These are phyloP conservation scores for Fomitopsis pinicola DNA, from an alignment of 1,284 basidiomycete species.

Conservation along the genomic window DNA sequence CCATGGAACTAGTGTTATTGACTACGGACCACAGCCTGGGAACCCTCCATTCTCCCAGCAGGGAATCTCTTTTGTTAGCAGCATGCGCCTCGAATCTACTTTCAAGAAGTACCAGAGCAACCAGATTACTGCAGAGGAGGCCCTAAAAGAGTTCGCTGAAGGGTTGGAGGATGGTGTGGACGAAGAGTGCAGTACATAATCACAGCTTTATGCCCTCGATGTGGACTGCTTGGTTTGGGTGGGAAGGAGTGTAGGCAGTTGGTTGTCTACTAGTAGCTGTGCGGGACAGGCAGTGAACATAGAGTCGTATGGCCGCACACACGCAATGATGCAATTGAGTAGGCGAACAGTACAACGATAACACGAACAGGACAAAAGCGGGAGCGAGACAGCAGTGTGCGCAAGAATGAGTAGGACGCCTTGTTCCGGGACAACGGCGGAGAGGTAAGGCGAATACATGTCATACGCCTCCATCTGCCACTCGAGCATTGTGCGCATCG, in stretches of 20 bases:
- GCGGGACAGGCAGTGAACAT: too few species aligned
- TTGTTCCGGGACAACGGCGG: slow-evolving; percentile 21
- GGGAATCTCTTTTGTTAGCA: background rate
- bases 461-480: slow-evolving; percentile 19
- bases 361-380: too few species aligned
- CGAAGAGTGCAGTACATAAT: too few species aligned
- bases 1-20: background rate
- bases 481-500: slow-evolving; percentile 73
- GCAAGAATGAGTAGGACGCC: slow-evolving; percentile 18
- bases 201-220: too few species aligned
- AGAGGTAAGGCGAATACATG: slow-evolving; percentile 20
- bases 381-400: too few species aligned
- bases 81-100: background rate
- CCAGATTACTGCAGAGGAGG: background rate
- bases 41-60: background rate
- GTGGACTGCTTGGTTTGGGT: too few species aligned
- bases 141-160: background rate
- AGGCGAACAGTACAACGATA: too few species aligned
- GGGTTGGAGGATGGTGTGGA: background rate
- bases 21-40: background rate
- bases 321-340: too few species aligned
- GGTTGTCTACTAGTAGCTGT: too few species aligned
- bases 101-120: background rate
- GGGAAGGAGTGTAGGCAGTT: too few species aligned
- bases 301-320: too few species aligned